Percentiles rank a stretch among this genome's conserved stretches.
Conservation (phyloP, 2,329 filamentous ascomycete species). For the Verticillium nubilum region DNA sequence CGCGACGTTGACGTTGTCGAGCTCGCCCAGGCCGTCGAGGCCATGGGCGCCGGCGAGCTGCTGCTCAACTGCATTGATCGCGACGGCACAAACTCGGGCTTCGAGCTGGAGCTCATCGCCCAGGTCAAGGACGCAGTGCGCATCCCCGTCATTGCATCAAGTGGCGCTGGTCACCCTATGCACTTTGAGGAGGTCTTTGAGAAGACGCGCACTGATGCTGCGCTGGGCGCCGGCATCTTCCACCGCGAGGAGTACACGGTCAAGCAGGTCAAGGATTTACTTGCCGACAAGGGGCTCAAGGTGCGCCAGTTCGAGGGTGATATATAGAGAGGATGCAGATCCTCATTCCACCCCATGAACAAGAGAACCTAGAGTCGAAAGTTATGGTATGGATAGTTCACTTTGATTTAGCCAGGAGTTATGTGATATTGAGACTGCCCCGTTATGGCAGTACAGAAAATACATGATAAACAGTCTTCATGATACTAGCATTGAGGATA, state of each 20-base stretch:
- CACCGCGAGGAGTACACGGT: constrained; percentile 95
- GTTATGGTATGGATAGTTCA: not conserved
- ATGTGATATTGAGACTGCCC: not conserved
- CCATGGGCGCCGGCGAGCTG: constrained; percentile 92
- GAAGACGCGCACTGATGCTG: constrained; percentile 82
- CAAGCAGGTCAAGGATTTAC: constrained; percentile 81
- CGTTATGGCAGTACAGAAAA: not conserved
- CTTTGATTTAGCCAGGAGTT: not conserved
- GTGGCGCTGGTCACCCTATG: constrained; percentile 78
- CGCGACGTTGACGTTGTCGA: constrained; percentile 89
- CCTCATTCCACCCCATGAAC: constrained; percentile 1
- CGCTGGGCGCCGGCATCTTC: constrained; percentile 95
- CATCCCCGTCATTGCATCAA: constrained; percentile 94
- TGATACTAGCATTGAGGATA: not conserved
- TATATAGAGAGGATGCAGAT: constrained; percentile 18
- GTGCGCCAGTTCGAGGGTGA: constrained; percentile 73
- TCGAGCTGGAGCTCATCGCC: constrained; percentile 85
- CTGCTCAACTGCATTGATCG: constrained; percentile 96
- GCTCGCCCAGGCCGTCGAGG: constrained; percentile 82
- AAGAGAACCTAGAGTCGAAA: not conserved
- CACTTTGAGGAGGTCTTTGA: constrained; percentile 92
- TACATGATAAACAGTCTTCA: not conserved
- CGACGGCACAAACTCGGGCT: constrained; percentile 90
- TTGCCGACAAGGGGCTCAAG: constrained; percentile 64
- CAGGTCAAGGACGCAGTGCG: constrained; percentile 82